phyloP scores from a whole-genome alignment of 1,284 basidiomycete species.

The Naganishia sp. region DNA sequence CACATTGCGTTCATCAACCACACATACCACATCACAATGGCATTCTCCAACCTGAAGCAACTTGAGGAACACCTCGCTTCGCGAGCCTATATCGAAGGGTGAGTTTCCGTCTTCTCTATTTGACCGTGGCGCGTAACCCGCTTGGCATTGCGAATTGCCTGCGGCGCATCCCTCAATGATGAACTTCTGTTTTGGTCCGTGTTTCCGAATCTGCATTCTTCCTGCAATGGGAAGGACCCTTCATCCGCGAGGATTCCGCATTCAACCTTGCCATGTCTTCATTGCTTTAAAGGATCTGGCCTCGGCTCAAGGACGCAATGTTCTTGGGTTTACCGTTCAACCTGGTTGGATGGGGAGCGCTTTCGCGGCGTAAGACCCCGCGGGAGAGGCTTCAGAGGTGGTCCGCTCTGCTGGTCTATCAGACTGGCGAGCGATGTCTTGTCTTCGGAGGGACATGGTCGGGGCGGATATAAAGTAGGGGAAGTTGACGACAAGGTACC shows the following conservation, averaged over 20 bases:
- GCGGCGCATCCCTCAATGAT: slow-evolving; percentile 59
- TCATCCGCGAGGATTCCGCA: slow-evolving; percentile 29
- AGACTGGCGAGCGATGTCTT: slow-evolving; percentile 25
- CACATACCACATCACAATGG: slow-evolving; percentile 59
- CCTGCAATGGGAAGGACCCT: slow-evolving; percentile 30
- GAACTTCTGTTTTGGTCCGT: slow-evolving; percentile 92
- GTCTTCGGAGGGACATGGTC: slow-evolving; percentile 26
- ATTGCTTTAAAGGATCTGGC: slow-evolving; percentile 22
- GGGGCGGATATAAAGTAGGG: slow-evolving; percentile 27
- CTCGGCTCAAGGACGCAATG: slow-evolving; percentile 29
- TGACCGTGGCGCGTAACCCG: slow-evolving; percentile 37
- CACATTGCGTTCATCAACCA: slow-evolving; percentile 30
- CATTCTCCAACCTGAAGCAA: slow-evolving; percentile 66
- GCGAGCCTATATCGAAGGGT: slow-evolving; percentile 91
- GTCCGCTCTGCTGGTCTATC: slow-evolving; percentile 21
- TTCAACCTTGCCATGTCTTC: slow-evolving; percentile 20
- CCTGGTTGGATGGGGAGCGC: slow-evolving; percentile 43
- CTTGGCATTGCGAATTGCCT: slow-evolving; percentile 15
- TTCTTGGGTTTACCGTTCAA: slow-evolving; percentile 22
- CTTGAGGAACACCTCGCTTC: slow-evolving; percentile 82
- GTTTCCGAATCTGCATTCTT: slow-evolving; percentile 70
- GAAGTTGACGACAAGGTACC: slow-evolving; percentile 68
- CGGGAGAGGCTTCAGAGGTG: slow-evolving; percentile 54
- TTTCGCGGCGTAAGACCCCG: slow-evolving; percentile 91
- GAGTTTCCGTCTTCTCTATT: slow-evolving; percentile 54